Evolutionary conservation across 225 moss, liverwort and hornwort genomes (phyloP).

Genomic region (Ulota crispa): DNA sequence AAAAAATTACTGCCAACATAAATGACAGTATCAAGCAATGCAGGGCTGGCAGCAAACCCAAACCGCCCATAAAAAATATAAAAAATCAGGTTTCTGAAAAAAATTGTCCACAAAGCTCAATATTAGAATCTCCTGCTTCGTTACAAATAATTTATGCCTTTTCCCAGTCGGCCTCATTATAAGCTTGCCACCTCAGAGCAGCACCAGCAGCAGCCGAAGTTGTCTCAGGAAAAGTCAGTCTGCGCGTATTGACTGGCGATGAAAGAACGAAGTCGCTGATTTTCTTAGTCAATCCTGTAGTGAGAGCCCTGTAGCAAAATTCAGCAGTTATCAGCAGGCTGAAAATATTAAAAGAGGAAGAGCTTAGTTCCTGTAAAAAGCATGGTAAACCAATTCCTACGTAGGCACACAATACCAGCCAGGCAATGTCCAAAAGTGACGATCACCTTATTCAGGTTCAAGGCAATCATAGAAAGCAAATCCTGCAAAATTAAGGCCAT

Average conservation of each 20-base stretch:
- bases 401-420: background rate
- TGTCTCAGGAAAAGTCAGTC: slow-evolving; percentile 30
- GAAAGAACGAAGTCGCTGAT: slow-evolving; percentile 38
- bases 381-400: background rate
- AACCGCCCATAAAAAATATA: background rate
- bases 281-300: slow-evolving; percentile 30
- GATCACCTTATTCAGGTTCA: background rate
- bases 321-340: background rate
- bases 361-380: background rate
- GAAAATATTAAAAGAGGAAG: background rate
- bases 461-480: background rate
- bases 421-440: background rate
- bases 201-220: slow-evolving; percentile 39
- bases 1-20: background rate
- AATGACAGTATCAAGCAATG: background rate
- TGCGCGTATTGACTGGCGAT: slow-evolving; percentile 30
- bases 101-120: background rate
- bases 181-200: slow-evolving; percentile 48
- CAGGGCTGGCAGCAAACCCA: background rate
- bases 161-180: slow-evolving; percentile 47
- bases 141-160: slow-evolving; percentile 28
- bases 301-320: slow-evolving; percentile 24
- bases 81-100: background rate
- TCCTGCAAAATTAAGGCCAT: background rate
- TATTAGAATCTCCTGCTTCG: background rate